Evolutionary conservation across 257 asterid species (phyloP), one percentile per base, ranked within the genome.

Genomic region (Phtheirospermum japonicum): DNA sequence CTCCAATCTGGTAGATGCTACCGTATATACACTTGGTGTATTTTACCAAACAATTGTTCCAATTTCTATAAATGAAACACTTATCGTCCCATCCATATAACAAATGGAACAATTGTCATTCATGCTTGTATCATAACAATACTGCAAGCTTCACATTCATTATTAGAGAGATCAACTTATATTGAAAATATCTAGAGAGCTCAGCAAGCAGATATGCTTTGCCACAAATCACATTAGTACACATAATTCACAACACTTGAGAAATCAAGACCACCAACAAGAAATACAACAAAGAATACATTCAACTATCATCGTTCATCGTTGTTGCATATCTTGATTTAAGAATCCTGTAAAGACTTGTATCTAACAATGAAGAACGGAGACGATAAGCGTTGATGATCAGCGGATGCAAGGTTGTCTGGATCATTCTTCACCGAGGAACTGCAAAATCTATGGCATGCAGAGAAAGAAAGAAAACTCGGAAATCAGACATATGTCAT

Each of bases 391-490:
- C 7, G 9, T 46, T 46, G 23, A 16, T 46, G 6, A 10, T n/a
- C 14, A 49, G 69, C 31, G 9, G 64, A 60, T 17, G 40, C 26
- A 59, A 54, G 5, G 59, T 66, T 59, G 58, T 69, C 69, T 28
- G 53, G 11, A 18, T 32, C 65, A 61, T 10, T 34, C 37, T 5
- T 82, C 84, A 82, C 85, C 83, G 83, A 50, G 83, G 89, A 63
- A 64, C 66, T 12, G 83, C 89, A 68, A 71, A 75, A 59, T 77
- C 89, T 82, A 71, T 42, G 71, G 51, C 58, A 73, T 52, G 67
- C 4, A 59, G n/a, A 76, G 62, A 58, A 67, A 56, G 70, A 69
- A 26, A 13, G 49, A 0, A 11, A 42, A 42, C 4, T 42, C 14
- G 49, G 18, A 42, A n/a, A 12, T 42, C 49, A 42, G 28, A 23